Evolutionary conservation across 345 rosid genomes (phyloP), one percentile per base, ranked within the genome.

Genomic region (Citrus medica): DNA sequence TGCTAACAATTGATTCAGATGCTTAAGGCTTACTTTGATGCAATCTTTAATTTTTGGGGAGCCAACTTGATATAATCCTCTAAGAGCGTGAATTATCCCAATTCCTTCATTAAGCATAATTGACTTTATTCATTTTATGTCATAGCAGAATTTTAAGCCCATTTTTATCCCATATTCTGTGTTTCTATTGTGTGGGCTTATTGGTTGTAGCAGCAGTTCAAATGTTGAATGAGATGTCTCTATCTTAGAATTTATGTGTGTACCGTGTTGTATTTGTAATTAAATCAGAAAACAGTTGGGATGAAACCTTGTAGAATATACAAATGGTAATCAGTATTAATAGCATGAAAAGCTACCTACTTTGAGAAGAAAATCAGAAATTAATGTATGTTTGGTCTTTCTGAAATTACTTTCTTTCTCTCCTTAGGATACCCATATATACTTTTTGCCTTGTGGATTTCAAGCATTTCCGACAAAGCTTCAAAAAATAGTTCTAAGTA

Each of bases 211-310:
- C 73, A 38, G 28, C 74, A 63, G 14, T 71, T 38, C 21, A 46
- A 46, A 46, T 59, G n/a, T 69, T 64, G 76, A 37, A 51, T 53
- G 61, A 66, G 79, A 66, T 74, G 33, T 48, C 56, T 82, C 55
- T 7, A 9, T 70, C 48, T 30, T 70, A 25, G 2, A 53, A 51
- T 19, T 25, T 17, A n/a, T n/a, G 19, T 32, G 35, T 24, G 48
- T 59, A 33, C 19, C 3, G 16, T 64, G 9, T 82, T 6, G 48
- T 21, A 59, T 32, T 42, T 28, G 19, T 65, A 67, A 76, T 13
- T 12, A 51, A 2, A 48, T 64, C 46, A 28, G 8, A 53, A 76
- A 65, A 19, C 1, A 56, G 28, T 65, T 65, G 53, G 33, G 40
- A 51, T 16, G 8, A 53, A 30, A 30, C 51, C 16, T 65, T 3